Base-by-base conservation (phyloP, 2,329 filamentous ascomycete species). In the Helminthosporium solani region DNA sequence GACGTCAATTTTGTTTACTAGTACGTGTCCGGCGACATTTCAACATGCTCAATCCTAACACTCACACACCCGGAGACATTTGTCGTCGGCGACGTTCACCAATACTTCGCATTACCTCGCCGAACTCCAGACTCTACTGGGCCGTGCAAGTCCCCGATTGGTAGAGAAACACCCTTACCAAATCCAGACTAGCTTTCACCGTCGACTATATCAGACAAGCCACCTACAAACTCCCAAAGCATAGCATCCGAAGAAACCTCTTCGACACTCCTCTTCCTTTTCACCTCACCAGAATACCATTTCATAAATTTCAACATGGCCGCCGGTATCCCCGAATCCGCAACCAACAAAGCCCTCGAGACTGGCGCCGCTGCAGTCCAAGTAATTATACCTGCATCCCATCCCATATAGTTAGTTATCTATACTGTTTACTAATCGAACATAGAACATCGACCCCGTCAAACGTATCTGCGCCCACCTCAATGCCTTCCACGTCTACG, bases 401-500 rank as follows among this genome's bases (percentile, higher is more conserved):
- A 3, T 31, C 28, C 14, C 23, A 5, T 14, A 31, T n/a, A n/a
- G n/a, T n/a, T n/a, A n/a, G n/a, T n/a, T n/a, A n/a, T n/a, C n/a
- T n/a, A n/a, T n/a, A n/a, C n/a, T n/a, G n/a, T n/a, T 44, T 19
- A 49, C 23, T 15, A 5, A 41, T 20, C 11, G 7, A 5, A n/a
- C 7, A 11, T 18, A 85, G 79, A 78, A 82, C 53, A 89, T 95
- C 66, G 74, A 78, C 0, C 88, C 89, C 0, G 70, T 89, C 6
- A 85, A 88, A 59, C 81, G 83, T 42, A 79, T 95, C 39, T 94
- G 89, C 69, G 88, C 87, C 1, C 88, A 92, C 63, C 77, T 95
- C 1, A 91, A 94, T 59, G 89, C 88, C n/a, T 91, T 91, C 62
- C 90, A 95, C 62, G 82, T 85, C 38, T 94, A 94, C 63, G 85